Conservation (phyloP, 2,329 filamentous ascomycete species). For the Stachybotrys elegans region DNA sequence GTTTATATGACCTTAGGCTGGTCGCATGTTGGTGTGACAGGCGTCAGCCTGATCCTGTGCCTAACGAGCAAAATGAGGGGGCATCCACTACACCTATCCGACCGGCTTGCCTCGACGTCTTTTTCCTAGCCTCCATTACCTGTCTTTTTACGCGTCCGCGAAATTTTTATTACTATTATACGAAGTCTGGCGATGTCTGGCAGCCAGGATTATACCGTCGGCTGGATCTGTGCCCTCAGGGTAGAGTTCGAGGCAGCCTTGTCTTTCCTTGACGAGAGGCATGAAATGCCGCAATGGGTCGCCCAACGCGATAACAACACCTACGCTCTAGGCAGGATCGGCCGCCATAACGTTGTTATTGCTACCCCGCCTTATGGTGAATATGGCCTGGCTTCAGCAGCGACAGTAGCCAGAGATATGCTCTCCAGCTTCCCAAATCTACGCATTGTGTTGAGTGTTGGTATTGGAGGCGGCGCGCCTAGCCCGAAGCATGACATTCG, state of each 20-base stretch:
- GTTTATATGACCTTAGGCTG: no score
- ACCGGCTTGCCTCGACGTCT: no score
- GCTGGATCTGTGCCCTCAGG: constrained; percentile 36
- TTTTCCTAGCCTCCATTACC: no score
- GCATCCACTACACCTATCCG: no score
- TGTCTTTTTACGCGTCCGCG: no score
- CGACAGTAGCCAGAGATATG: constrained; percentile 19
- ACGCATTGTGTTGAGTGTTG: constrained; percentile 11
- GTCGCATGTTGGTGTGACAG: no score
- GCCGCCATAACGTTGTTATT: constrained; percentile 12
- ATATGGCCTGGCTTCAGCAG: constrained; percentile 7
- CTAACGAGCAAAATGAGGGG: no score
- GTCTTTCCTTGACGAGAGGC: constrained; percentile 30
- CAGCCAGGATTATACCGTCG: constrained; percentile 27
- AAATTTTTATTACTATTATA: no score
- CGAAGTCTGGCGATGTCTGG: no score
- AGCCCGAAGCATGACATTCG: not conserved
- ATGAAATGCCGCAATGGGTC: constrained; percentile 17
- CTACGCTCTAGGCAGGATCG: constrained; percentile 11
- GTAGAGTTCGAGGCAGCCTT: constrained; percentile 31
- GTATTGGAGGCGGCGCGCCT: not conserved
- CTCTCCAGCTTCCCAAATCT: constrained; percentile 22
- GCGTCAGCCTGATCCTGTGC: no score
- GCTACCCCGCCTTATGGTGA: constrained; percentile 7
- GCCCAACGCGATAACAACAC: constrained; percentile 6